Base-by-base conservation (phyloP, 768 basidiomycete genomes). In the Auriscalpium microsporum region DNA sequence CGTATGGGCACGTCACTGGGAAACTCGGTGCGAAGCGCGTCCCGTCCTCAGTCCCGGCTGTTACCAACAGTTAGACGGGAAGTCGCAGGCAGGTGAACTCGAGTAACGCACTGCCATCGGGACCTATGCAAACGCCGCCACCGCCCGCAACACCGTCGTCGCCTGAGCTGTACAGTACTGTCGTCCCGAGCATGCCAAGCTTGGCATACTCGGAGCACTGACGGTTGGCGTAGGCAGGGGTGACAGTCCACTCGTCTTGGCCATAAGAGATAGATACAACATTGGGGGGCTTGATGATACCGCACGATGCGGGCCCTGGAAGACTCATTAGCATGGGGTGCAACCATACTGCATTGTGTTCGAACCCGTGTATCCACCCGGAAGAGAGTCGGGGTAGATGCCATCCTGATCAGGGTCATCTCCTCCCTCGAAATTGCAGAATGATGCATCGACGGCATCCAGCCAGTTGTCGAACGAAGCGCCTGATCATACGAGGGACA, bases 151-250 rank as follows among this genome's bases (percentile, higher is more conserved):
- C 77, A 51, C 76, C 75, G 34, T 63, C 63, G 55, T 78, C 75
- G 23, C 77, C 77, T 9, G 75, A 75, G 34, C 71, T 68, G 58
- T 74, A 79, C 35, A 78, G 59, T n/a, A 78, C 50, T 4, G 76
- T 73, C 19, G 64, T 46, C 50, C 75, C 74, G 63, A 74, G 62
- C 19, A 75, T 58, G 23, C 74, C 74, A 11, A 74, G 66, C 58
- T 78, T 78, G 35, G 66, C 77, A 55, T 77, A 78, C 58, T 78
- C 77, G 4, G 65, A 57, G 60, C 75, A 77, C 52, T 76, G 74
- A 35, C 76, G 71, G 38, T 59, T 62, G n/a, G 71, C 65, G 56
- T 74, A 76, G 48, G 68, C 64, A 0, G 68, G 65, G 1, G 69
- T 66, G 49, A 69, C 59, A 28, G 68, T 67, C 10, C 60, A 68